Evolutionary conservation across 108 stramenopile genomes (phyloP).

Genomic region (Licmophora abbreviata): DNA sequence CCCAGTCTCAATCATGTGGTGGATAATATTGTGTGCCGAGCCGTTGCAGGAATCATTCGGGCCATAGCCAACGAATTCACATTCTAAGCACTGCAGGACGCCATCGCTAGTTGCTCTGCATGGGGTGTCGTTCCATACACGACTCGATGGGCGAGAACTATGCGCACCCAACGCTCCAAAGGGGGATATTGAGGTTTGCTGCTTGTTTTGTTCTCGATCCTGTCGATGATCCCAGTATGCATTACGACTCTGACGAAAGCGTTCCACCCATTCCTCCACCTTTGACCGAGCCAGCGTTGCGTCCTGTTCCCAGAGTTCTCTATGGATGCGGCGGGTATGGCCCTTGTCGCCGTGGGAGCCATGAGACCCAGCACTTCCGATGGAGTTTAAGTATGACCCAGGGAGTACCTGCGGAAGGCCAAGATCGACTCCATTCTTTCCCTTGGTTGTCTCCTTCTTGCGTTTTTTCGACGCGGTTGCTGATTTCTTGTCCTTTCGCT

Average conservation of each 20-base stretch:
- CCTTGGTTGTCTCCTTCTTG: not conserved
- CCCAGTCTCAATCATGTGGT: constrained; percentile 51
- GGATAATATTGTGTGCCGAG: constrained; percentile 37
- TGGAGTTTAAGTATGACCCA: not conserved
- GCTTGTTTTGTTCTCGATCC: not conserved
- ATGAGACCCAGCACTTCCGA: not conserved
- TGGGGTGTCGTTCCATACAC: not conserved
- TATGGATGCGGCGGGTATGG: not conserved
- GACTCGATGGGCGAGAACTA: no score
- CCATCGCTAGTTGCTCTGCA: constrained; percentile 33
- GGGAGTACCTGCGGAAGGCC: not conserved
- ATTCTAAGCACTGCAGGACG: constrained; percentile 73
- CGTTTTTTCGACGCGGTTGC: not conserved
- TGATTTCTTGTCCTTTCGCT: constrained; percentile 1
- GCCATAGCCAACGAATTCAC: constrained; percentile 48
- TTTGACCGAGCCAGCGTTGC: not conserved
- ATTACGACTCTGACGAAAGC: constrained; percentile 3
- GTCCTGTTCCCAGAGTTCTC: constrained; percentile 5
- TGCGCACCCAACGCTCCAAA: not conserved
- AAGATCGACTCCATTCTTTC: not conserved
- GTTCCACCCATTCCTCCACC: constrained; percentile 8
- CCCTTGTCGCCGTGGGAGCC: not conserved
- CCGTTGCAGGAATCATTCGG: constrained; percentile 22
- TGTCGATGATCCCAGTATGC: not conserved
- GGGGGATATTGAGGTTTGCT: not conserved